A percentile compares a stretch with the other conserved stretches of the same genome.
These are phyloP conservation scores for Vitis rotundifolia DNA, from an alignment of 164 flowering plant species.

Conservation along the genomic window DNA sequence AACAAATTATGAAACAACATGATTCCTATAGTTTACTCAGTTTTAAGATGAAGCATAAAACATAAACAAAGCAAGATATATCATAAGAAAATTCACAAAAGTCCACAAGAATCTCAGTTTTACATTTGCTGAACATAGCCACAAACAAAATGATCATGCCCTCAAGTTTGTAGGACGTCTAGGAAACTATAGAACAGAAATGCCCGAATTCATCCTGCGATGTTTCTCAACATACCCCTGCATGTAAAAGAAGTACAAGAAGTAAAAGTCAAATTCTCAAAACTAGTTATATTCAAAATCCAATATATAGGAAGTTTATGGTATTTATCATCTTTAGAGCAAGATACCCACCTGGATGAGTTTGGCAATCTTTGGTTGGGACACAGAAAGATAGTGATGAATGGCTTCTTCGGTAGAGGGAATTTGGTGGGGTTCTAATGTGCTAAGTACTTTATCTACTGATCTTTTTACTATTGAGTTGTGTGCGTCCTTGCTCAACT, in stretches of 20 bases:
- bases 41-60: background rate
- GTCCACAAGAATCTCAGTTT: background rate
- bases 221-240: conserved; percentile 82
- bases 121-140: background rate
- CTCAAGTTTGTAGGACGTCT: background rate
- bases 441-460: conserved; percentile 78
- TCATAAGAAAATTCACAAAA: conserved; percentile 1
- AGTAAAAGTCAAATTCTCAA: conserved; percentile 11
- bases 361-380: conserved; percentile 68
- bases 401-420: conserved; percentile 58
- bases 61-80: background rate
- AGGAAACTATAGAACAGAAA: conserved; percentile 20
- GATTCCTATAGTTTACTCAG: background rate
- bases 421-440: conserved; percentile 60
- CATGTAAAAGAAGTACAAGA: conserved; percentile 31
- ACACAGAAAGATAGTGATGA: conserved; percentile 63
- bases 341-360: conserved; percentile 73
- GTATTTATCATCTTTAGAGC: conserved; percentile 1
- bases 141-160: conserved; percentile 10
- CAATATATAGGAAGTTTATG: background rate
- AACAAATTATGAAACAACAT: background rate
- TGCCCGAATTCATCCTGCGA: conserved; percentile 20
- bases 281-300: background rate
- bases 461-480: conserved; percentile 77
- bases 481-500: conserved; percentile 77